phyloP scores from a whole-genome alignment of 1,139 yeast genomes.

The Candida mesenterica region DNA sequence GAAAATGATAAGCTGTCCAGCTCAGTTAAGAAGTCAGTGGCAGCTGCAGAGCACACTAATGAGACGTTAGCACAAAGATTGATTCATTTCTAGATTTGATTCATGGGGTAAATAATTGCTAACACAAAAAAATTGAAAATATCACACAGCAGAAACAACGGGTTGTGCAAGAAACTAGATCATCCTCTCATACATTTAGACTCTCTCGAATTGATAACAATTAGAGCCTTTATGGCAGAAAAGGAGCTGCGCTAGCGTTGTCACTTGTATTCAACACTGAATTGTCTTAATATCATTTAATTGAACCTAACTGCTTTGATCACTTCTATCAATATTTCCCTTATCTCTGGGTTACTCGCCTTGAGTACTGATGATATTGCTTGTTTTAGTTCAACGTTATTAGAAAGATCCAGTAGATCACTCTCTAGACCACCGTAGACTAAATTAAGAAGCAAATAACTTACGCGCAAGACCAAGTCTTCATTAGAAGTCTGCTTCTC shows the following conservation, averaged over 20 bases:
- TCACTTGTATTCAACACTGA: too few relatives aligned
- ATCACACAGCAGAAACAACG: too few relatives aligned
- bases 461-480: slow-evolving; percentile 36
- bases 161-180: too few relatives aligned
- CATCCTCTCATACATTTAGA: neutral
- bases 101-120: neutral
- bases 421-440: slow-evolving; percentile 22
- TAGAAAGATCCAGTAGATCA: slow-evolving; percentile 12
- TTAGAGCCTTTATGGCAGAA: too few relatives aligned
- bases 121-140: neutral
- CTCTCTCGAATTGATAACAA: neutral
- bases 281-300: too few relatives aligned
- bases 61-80: slow-evolving; percentile 41
- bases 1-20: slow-evolving; percentile 44
- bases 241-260: too few relatives aligned
- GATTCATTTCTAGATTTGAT: slow-evolving; percentile 29
- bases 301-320: slow-evolving; percentile 12
- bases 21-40: slow-evolving; percentile 31
- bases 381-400: slow-evolving; percentile 17
- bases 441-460: slow-evolving; percentile 33
- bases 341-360: slow-evolving; percentile 17
- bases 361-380: slow-evolving; percentile 19
- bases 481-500: slow-evolving; percentile 25
- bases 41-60: slow-evolving; percentile 25
- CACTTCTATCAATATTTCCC: slow-evolving; percentile 22